Evolutionary conservation across 495 filamentous ascomycete genomes (phyloP).

Genomic region (Xylaria grammica): DNA sequence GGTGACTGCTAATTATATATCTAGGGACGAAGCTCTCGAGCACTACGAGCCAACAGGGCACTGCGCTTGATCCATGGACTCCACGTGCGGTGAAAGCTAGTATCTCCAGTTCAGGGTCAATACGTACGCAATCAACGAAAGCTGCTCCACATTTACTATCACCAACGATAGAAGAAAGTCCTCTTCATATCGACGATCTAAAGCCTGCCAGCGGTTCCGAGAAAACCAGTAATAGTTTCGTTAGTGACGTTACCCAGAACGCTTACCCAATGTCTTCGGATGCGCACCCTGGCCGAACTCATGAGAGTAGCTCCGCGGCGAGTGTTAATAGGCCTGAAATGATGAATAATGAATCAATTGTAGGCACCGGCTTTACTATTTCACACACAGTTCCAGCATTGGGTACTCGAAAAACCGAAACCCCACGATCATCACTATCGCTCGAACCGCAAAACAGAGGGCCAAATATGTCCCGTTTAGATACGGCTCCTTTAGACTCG

Average conservation of each 20-base stretch:
- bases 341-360: no score
- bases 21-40: neutral
- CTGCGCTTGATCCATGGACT: neutral
- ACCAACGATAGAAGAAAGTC: slow-evolving; percentile 42
- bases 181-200: neutral
- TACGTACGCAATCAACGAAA: slow-evolving; percentile 25
- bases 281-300: neutral
- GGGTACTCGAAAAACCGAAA: neutral
- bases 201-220: neutral
- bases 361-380: neutral
- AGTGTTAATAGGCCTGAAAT: neutral
- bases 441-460: neutral
- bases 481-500: neutral
- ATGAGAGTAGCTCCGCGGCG: neutral
- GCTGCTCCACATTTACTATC: slow-evolving; percentile 34
- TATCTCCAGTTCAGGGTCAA: slow-evolving; percentile 27
- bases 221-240: neutral
- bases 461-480: neutral
- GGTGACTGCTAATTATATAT: neutral
- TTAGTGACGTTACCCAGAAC: neutral
- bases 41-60: slow-evolving; percentile 3
- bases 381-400: neutral
- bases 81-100: slow-evolving; percentile 10
- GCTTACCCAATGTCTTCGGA: neutral
- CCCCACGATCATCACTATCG: neutral